phyloP scores from a whole-genome alignment of 495 filamentous ascomycete species.

The Neohortaea acidophila region DNA sequence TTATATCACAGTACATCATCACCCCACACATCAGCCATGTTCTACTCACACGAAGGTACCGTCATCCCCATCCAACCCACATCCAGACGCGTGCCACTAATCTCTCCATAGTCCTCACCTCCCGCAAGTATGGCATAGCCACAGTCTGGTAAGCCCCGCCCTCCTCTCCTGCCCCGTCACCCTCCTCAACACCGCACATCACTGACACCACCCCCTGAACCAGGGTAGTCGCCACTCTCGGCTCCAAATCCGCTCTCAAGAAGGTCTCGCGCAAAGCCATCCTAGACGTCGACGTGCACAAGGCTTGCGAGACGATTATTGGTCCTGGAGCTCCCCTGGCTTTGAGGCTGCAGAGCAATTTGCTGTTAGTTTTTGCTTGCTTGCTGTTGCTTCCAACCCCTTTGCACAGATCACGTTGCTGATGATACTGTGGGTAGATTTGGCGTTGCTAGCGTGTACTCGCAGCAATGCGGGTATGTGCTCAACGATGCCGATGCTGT shows the following conservation, averaged over 20 bases:
- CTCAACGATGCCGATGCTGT: conserved; percentile 64
- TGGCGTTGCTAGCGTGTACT: conserved; percentile 70
- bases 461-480: conserved; percentile 74
- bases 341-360: conserved; percentile 75
- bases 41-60: conserved; percentile 84
- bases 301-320: conserved; percentile 74
- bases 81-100: conserved; percentile 15
- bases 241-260: conserved; percentile 53
- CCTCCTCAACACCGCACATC: neutral
- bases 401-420: neutral
- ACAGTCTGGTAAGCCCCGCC: conserved; percentile 64
- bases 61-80: conserved; percentile 2
- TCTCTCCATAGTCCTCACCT: conserved; percentile 58
- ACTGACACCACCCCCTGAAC: conserved; percentile 1
- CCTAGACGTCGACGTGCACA: conserved; percentile 67
- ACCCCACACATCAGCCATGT: conserved; percentile 42
- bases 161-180: neutral
- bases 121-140: conserved; percentile 74
- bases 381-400: neutral
- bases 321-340: conserved; percentile 79
- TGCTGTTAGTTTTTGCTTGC: conserved; percentile 41
- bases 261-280: conserved; percentile 80
- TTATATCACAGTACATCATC: conserved; percentile 1
- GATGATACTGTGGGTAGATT: conserved; percentile 35
- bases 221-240: conserved; percentile 86